Evolutionary conservation across 2,329 filamentous ascomycete genomes (phyloP).

Genomic region (Scopulariopsis brevicaulis): DNA sequence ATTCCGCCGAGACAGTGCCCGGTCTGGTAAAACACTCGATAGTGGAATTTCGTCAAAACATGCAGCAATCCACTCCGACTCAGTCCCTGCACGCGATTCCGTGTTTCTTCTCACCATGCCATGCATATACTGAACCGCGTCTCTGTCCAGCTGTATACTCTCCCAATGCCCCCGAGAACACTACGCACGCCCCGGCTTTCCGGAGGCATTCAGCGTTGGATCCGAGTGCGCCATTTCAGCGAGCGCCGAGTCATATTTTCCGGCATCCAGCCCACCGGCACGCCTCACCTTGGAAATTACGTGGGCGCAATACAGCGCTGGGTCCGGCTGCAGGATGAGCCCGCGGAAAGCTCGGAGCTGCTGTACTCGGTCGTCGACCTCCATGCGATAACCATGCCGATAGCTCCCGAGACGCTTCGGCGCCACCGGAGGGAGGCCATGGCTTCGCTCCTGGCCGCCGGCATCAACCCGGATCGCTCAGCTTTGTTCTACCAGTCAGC

Average conservation of each 20-base stretch:
- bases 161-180: not conserved
- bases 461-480: slow-evolving; percentile 65
- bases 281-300: slow-evolving; percentile 93
- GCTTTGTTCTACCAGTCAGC: slow-evolving; percentile 75
- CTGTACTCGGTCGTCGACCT: slow-evolving; percentile 87
- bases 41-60: not conserved
- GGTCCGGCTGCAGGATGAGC: slow-evolving; percentile 64
- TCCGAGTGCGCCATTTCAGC: not conserved
- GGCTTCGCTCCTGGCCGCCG: slow-evolving; percentile 72
- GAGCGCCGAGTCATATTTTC: slow-evolving; percentile 60
- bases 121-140: not conserved
- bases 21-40: not conserved
- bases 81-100: not conserved
- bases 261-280: slow-evolving; percentile 90
- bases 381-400: slow-evolving; percentile 78
- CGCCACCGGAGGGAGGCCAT: slow-evolving; percentile 62
- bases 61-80: not conserved
- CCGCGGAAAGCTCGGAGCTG: slow-evolving; percentile 45
- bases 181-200: not conserved
- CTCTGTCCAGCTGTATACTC: not conserved
- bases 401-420: slow-evolving; percentile 49
- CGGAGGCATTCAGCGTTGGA: not conserved
- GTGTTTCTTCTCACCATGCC: not conserved
- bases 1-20: not conserved
- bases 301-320: slow-evolving; percentile 81